Conservation (phyloP, 2,329 filamentous ascomycete genomes). For the Rutstroemia sydowiana region DNA sequence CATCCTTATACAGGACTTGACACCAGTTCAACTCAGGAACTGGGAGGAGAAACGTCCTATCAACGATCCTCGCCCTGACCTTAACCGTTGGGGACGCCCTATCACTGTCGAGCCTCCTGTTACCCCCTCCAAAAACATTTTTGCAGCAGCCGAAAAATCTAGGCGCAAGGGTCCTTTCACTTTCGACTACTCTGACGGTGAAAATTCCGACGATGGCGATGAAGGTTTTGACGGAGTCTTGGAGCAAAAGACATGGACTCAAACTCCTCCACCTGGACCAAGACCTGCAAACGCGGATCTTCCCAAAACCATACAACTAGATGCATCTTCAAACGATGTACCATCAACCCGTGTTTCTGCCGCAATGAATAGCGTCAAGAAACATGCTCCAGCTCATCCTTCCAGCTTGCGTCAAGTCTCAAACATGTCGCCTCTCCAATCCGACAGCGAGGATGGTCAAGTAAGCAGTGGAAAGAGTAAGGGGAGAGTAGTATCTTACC, state of each 20-base stretch:
- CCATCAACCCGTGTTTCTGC: no score
- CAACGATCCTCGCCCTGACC: no score
- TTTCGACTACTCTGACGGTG: no score
- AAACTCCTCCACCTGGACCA: slow-evolving; percentile 11
- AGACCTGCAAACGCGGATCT: slow-evolving; percentile 10
- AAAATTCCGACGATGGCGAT: slow-evolving; percentile 1
- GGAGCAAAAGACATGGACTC: slow-evolving; percentile 11
- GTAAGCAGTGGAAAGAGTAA: no score
- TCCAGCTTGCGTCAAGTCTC: no score
- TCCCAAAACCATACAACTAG: background rate
- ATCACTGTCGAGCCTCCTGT: no score
- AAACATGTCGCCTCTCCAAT: slow-evolving; percentile 11
- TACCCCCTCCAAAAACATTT: background rate
- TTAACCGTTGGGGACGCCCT: background rate
- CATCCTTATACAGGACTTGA: no score
- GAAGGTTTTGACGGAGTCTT: background rate
- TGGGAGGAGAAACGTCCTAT: no score
- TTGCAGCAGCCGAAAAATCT: background rate
- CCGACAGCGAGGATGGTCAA: no score
- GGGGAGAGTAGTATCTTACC: no score
- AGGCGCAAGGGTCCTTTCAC: background rate
- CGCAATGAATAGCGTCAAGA: slow-evolving; percentile 8
- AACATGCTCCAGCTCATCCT: slow-evolving; percentile 9
- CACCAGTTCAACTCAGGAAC: no score
- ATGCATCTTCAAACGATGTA: background rate